Evolutionary conservation across 1,284 basidiomycete genomes (phyloP).

Genomic region (Exobasidium rhododendri): DNA sequence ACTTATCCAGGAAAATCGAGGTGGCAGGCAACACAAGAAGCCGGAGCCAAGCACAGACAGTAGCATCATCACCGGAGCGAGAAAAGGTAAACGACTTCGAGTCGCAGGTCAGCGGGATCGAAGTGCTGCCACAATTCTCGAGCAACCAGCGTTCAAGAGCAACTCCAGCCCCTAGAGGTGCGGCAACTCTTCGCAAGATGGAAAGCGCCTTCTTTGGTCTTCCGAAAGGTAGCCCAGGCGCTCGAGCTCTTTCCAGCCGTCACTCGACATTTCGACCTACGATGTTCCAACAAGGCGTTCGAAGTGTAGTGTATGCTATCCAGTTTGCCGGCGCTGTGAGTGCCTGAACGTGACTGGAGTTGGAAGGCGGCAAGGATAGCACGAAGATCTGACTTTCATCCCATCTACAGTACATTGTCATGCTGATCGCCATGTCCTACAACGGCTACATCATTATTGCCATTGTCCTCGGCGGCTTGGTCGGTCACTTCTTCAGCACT

Average conservation of each 20-base stretch:
- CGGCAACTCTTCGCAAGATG: not conserved
- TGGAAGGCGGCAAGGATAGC: not conserved
- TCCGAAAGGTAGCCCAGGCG: conserved; percentile 4
- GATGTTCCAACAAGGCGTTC: conserved; percentile 19
- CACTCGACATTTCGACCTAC: conserved; percentile 15
- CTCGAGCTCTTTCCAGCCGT: not conserved
- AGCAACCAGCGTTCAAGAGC: not conserved
- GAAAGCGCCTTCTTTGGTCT: conserved; percentile 17
- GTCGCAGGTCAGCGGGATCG: not conserved
- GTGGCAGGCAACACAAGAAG: not conserved
- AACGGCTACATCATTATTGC: conserved; percentile 27
- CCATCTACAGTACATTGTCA: conserved; percentile 22
- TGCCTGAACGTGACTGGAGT: not conserved
- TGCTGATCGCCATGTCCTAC: conserved; percentile 28
- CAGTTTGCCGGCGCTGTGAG: conserved; percentile 25
- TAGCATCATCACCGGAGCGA: not conserved
- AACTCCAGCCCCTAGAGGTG: not conserved
- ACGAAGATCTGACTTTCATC: not conserved
- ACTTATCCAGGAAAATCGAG: not conserved
- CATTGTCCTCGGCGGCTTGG: conserved; percentile 23
- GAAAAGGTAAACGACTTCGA: conserved; percentile 6
- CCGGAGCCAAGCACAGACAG: not conserved
- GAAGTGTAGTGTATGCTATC: conserved; percentile 22
- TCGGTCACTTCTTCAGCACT: conserved; percentile 23
- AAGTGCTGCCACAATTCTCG: not conserved